Evolutionary conservation across 305 asterid genomes (phyloP), one percentile per base, ranked within the genome.

Genomic region (Fraxinus ornus): DNA sequence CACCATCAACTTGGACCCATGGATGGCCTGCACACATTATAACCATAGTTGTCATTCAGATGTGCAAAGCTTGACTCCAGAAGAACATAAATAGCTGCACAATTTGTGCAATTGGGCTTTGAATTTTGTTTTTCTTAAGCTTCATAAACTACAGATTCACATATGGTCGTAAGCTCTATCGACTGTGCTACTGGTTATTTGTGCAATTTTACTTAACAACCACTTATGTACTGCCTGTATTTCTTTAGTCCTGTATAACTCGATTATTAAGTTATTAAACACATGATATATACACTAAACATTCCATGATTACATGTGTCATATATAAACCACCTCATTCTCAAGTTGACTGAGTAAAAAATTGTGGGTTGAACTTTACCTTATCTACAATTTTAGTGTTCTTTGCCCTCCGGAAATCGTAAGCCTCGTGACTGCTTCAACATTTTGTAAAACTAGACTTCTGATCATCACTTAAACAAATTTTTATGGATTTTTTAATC

Each of bases 1-100:
- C 84, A 33, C 84, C 84, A 74, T 57, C 80, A 22, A 74, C 78
- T 55, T 73, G 74, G 28, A 81, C 79, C 79, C 84, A 81, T 9
- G 84, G 84, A 8, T 81, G 84, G 74, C 84, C 79, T 81, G 37
- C 12, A 55, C 10, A 64, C 13, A 5, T 28, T 78, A 10, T 33
- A 60, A 44, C 15, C 32, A 26, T 24, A 24, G 73, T 22, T 64
- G 72, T 64, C 73, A 64, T 22, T 24, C 33, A 22, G n/a, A 24
- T 24, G 0, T 24, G 33, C 73, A 64, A 64, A 8, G 33, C 2
- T 64, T 64, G 73, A 64, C 73, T 24, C 73, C 36, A 64, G 2
- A 24, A 64, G 73, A 64, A 64, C n/a, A 64, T 26, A 64, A 55
- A 64, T 64, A 9, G 33, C 35, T 24, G 32, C 73, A 64, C 73